Conservation (phyloP, 495 filamentous ascomycete genomes). For the Usnea hakonensis region DNA sequence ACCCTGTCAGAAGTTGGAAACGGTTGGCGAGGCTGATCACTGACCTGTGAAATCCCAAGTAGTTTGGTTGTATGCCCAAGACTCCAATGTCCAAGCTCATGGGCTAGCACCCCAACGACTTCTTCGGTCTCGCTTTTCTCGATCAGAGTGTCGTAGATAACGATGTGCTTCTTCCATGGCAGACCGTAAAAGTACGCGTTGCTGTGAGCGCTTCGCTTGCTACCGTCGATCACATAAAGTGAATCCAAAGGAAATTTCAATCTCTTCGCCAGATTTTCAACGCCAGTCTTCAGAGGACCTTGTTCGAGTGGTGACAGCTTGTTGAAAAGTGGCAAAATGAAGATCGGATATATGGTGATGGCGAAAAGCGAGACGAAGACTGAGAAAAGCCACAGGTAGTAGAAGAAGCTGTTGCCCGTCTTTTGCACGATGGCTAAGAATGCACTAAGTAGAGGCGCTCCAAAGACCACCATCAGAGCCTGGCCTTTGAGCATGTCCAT, state of each 20-base stretch:
- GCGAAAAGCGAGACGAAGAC: constrained; percentile 81
- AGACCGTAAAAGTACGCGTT: constrained; percentile 98
- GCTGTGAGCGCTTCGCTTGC: constrained; percentile 92
- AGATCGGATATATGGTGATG: constrained; percentile 92
- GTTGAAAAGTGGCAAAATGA: constrained; percentile 94
- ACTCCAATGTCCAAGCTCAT: constrained; percentile 96
- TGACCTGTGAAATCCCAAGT: constrained; percentile 74
- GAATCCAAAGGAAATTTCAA: constrained; percentile 86
- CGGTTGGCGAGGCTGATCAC: constrained; percentile 21
- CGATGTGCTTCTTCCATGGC: constrained; percentile 99
- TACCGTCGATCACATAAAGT: constrained; percentile 93
- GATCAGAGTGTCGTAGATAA: constrained; percentile 95
- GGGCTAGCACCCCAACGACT: constrained; percentile 88
- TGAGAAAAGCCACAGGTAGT: constrained; percentile 92
- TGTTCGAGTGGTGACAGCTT: constrained; percentile 89
- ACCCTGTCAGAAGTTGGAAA: neutral
- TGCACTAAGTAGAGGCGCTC: constrained; percentile 77
- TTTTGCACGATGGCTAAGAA: constrained; percentile 87
- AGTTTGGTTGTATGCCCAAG: constrained; percentile 89
- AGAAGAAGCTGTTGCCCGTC: constrained; percentile 89
- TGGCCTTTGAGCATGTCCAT: constrained; percentile 90
- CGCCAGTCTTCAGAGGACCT: constrained; percentile 75
- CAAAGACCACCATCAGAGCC: constrained; percentile 67
- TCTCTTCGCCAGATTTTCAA: constrained; percentile 75
- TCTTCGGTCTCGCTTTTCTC: constrained; percentile 88